Evolutionary conservation across 495 filamentous ascomycete species (phyloP), one percentile per base, ranked within the genome.

Genomic region (Neurospora tetrasperma): DNA sequence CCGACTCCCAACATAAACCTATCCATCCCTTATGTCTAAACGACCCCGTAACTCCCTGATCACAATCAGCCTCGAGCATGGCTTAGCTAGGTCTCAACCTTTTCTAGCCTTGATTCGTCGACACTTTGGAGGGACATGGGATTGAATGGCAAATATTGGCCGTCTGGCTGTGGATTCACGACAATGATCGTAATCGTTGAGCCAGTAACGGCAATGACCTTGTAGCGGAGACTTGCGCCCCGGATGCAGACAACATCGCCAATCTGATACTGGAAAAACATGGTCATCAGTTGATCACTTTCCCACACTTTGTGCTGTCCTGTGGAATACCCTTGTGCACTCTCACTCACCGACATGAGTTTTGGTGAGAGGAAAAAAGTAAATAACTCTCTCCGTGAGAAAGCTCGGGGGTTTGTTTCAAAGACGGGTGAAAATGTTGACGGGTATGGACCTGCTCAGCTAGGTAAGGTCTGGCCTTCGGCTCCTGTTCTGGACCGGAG

Each of bases 161-260:
- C 78, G 43, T 78, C 71, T 23, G 78, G 78, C 27, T 79, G 78
- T 1, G 78, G 78, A 48, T 77, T 79, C 18, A 72, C 59, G 8
- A 79, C 46, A 31, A 79, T 54, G 62, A 79, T 79, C 18, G 78
- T 79, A 40, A 79, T 54, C 70, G 76, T 66, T 70, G 43, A 71
- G 27, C 71, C 42, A 20, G 73, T 78, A 2, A 76, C 70, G 10
- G 78, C 78, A 10, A 79, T 71, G 12, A 79, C 75, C 39, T 76
- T 79, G 78, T 78, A 79, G 7, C 74, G 40, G 69, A 75, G 42
- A 18, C 70, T 54, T 6, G 69, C 70, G 11, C 76, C 76, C 23
- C 74, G 74, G 46, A 79, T 69, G 12, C 75, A 74, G 43, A 79
- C 76, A 1, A 66, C 42, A 31, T 79, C 76, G 66, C 78, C 76